Evolutionary conservation across 2,329 filamentous ascomycete genomes (phyloP), one percentile per base, ranked within the genome.

Genomic region (Aspergillus ruber): DNA sequence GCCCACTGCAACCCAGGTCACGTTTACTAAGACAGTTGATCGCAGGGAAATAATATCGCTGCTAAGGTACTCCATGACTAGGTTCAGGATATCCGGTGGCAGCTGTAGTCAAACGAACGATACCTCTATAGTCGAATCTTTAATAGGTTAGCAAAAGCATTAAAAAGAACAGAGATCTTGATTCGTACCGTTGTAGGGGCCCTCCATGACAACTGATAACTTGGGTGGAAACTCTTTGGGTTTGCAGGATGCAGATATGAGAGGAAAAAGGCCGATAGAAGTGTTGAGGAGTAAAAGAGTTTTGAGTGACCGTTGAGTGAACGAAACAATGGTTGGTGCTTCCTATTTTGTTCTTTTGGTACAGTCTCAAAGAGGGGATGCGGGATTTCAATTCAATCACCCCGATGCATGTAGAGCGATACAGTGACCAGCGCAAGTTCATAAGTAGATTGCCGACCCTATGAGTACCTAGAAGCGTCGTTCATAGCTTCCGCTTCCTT

Each of bases 401-500:
- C 10, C 42, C 29, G 32, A 41, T 36, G 18, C 10, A 38, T 8
- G 3, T 41, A 21, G 40, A 21, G 7, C 8, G 33, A 36, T 36
- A 17, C 7, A 17, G 6, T 36, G 6, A n/a, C n/a, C n/a, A 36
- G 6, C n/a, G 6, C 5, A 29, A 29, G 3, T 9, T 12, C 33
- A 36, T 4, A 20, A 12, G 36, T 6, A 18, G 18, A 12, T 20
- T 18, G 36, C 36, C 6, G 17, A 39, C 36, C n/a, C 66, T 58
- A 74, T 45, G 71, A 73, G 56, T 68, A 76, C 42, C 69, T 74
- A 33, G 73, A 73, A 48, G 73, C 69, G 44, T 77, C 65, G 61
- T 97, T 97, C 85, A 95, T 90, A 53, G 81, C 84, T 47, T 93
- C 87, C 9, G 88, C 91, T 72, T 96, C 90, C 63, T 84, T 80